Evolutionary conservation across 768 basidiomycete genomes (phyloP).

Genomic region (Podaxis pistillaris): DNA sequence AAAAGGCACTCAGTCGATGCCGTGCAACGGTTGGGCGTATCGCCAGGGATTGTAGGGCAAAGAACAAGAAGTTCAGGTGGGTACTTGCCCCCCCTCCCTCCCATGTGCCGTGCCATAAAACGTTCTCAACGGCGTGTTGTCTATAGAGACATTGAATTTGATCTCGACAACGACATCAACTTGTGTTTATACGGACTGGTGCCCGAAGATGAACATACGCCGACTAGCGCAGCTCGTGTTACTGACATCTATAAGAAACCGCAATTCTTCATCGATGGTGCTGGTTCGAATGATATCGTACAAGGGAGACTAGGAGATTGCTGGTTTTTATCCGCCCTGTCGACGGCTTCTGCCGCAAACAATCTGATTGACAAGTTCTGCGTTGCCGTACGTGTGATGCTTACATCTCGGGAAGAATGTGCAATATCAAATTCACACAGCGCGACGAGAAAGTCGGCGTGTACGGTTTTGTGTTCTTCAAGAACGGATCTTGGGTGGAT

Average conservation of each 20-base stretch:
- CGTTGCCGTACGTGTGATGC: constrained; percentile 26
- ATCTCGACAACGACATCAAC: constrained; percentile 50
- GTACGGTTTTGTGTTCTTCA: constrained; percentile 59
- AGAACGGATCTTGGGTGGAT: constrained; percentile 48
- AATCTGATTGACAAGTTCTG: constrained; percentile 48
- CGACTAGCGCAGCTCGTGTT: constrained; percentile 21
- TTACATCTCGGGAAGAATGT: not conserved
- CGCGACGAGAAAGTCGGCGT: constrained; percentile 53
- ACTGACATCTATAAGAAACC: constrained; percentile 55
- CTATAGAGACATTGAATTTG: constrained; percentile 53
- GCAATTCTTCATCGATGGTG: constrained; percentile 46
- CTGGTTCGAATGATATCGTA: constrained; percentile 45
- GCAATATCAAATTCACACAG: constrained; percentile 20
- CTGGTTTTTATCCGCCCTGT: constrained; percentile 54
- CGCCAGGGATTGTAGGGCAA: constrained; percentile 41
- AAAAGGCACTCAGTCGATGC: constrained; percentile 43
- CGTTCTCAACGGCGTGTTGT: constrained; percentile 36
- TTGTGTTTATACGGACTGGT: constrained; percentile 39
- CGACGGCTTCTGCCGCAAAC: constrained; percentile 45
- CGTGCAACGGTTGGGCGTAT: constrained; percentile 46
- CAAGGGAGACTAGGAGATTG: constrained; percentile 54
- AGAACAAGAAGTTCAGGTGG: constrained; percentile 51
- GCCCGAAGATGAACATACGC: not conserved
- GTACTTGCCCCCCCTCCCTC: not conserved
- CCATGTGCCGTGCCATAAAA: constrained; percentile 22